phyloP scores from a whole-genome alignment of 148 eudicot genomes.

The Arctostaphylos glauca region DNA sequence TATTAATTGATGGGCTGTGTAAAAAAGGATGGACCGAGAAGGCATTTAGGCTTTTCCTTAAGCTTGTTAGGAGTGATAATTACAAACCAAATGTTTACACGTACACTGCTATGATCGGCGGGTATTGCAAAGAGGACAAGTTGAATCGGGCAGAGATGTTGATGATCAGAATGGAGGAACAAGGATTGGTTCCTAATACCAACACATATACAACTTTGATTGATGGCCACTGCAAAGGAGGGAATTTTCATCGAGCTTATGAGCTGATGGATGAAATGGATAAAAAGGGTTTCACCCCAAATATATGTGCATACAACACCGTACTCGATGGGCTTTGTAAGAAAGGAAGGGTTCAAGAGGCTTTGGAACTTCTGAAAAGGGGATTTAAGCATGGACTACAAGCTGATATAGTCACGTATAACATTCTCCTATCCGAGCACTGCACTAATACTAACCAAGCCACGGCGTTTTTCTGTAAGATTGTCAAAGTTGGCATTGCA shows the following conservation, averaged over 20 bases:
- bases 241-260: constrained; percentile 69
- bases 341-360: constrained; percentile 67
- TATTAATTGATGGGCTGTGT: constrained; percentile 80
- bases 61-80: constrained; percentile 81
- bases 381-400: constrained; percentile 40
- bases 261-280: constrained; percentile 57
- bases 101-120: constrained; percentile 83
- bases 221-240: constrained; percentile 69
- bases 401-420: constrained; percentile 75
- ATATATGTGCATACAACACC: constrained; percentile 71
- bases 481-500: constrained; percentile 55
- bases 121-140: constrained; percentile 83
- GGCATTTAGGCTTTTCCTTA: constrained; percentile 90
- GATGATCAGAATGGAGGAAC: constrained; percentile 68
- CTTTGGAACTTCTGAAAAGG: constrained; percentile 42
- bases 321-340: constrained; percentile 61
- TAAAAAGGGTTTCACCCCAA: constrained; percentile 44
- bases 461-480: constrained; percentile 48
- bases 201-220: constrained; percentile 76
- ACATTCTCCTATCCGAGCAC: constrained; percentile 64
- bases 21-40: constrained; percentile 98
- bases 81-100: constrained; percentile 87
- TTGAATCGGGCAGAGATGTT: constrained; percentile 85
- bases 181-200: constrained; percentile 66
- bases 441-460: constrained; percentile 48